phyloP scores from a whole-genome alignment of 352 stramenopile genomes.

The Peronosclerospora sorghi region DNA sequence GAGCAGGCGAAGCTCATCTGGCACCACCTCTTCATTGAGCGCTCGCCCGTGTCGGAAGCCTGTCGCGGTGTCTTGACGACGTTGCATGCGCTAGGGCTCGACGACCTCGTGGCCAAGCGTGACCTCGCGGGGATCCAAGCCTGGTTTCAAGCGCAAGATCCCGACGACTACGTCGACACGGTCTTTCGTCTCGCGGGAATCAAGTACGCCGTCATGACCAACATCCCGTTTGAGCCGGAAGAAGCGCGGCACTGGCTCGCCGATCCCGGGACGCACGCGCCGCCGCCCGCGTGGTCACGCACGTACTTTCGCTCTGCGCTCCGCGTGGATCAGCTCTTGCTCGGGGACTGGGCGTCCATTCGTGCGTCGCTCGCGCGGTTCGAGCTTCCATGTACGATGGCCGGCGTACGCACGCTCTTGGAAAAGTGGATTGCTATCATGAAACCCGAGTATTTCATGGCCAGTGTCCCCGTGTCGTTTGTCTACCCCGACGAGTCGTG shows the following conservation, averaged over 20 bases:
- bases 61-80: constrained; percentile 87
- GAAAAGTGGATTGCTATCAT: constrained; percentile 88
- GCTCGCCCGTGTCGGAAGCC: constrained; percentile 84
- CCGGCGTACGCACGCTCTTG: constrained; percentile 73
- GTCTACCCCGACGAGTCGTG: constrained; percentile 24
- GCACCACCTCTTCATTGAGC: constrained; percentile 84
- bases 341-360: constrained; percentile 77
- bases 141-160: constrained; percentile 72
- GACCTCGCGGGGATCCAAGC: constrained; percentile 76
- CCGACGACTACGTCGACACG: constrained; percentile 55
- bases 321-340: constrained; percentile 85
- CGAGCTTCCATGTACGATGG: constrained; percentile 53
- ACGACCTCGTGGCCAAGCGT: constrained; percentile 40
- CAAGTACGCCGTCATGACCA: constrained; percentile 91
- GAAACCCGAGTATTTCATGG: constrained; percentile 91
- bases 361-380: constrained; percentile 42
- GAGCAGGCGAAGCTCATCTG: constrained; percentile 85
- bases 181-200: constrained; percentile 69
- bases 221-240: constrained; percentile 83
- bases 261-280: constrained; percentile 25
- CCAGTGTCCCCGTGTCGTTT: constrained; percentile 88
- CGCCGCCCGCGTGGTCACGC: constrained; percentile 37
- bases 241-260: constrained; percentile 47
- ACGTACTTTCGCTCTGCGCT: constrained; percentile 84
- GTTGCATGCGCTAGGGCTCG: constrained; percentile 64